Evolutionary conservation across 208 protist genomes (phyloP), one percentile per base, ranked within the genome.

Genomic region (Leptomonas pyrrhocoris): DNA sequence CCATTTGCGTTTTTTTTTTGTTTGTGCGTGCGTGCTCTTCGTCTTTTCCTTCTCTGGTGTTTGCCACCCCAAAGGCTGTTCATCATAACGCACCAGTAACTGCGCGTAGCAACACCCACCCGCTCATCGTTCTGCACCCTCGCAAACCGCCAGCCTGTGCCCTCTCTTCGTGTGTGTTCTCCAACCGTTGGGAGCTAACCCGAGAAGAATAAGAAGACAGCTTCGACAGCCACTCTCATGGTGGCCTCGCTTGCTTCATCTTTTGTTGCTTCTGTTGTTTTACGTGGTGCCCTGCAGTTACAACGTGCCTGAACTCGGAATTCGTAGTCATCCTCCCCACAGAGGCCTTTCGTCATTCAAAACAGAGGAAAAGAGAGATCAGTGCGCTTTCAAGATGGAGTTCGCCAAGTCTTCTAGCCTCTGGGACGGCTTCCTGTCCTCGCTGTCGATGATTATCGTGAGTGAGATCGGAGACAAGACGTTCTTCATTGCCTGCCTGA

Each of bases 381-480:
- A 27, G 27, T 55, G 40, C 46, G 8, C 15, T 7, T 36, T 2
- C 27, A 21, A 16, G 27, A 80, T 64, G 73, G 51, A 68, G 11
- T 25, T 68, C 49, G 12, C 0, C 11, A 75, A 74, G 58, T 74
- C 69, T 0, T 58, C 65, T 0, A 64, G 40, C 60, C 13, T 42
- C 45, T 5, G 76, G n/a, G 90, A 97, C 49, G 94, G 89, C 18
- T 95, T 98, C 61, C 25, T 98, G 30, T 86, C 91, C 9, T 89
- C 85, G 15, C 71, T 95, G n/a, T 91, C 88, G 15, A 96, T 97
- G 86, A 97, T 97, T 77, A 27, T 98, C 15, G 92, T 97, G 8
- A 94, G 86, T 60, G 94, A 98, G 76, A 95, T 98, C 40, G 97
- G 97, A 16, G 97, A 98, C 76, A 98, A 98, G 81, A 98, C 97